Percentiles rank a stretch among this genome's conserved stretches.
Evolutionary conservation across 73 alveolate genomes (phyloP).

Genomic region (Breviolum minutum): DNA sequence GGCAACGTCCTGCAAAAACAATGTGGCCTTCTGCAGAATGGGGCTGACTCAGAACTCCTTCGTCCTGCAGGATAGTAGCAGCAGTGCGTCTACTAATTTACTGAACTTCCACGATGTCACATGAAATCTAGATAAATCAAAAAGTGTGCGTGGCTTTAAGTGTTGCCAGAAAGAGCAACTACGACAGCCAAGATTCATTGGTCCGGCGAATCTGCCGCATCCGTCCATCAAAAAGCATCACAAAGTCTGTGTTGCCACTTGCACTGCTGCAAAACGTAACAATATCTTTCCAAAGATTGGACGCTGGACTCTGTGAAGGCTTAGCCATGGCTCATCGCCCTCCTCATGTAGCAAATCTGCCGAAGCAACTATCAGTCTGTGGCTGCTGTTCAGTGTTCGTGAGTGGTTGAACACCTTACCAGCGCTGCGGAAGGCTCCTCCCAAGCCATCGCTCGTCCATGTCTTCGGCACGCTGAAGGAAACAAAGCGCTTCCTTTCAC

Average conservation of each 20-base stretch:
- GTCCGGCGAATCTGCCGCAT: slow-evolving; percentile 6
- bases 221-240: slow-evolving; percentile 46
- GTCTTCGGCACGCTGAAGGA: not conserved
- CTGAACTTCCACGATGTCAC: not conserved
- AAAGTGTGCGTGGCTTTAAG: not conserved
- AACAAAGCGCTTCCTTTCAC: not conserved
- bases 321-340: slow-evolving; percentile 13
- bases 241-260: slow-evolving; percentile 11
- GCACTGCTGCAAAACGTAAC: not conserved
- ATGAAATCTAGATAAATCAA: not conserved
- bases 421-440: not conserved
- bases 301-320: not conserved
- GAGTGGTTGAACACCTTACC: slow-evolving; percentile 6
- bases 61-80: not conserved
- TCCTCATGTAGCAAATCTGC: slow-evolving; percentile 21
- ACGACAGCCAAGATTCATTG: not conserved
- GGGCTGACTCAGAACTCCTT: not conserved
- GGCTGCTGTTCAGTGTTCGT: not conserved
- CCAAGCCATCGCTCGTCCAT: not conserved
- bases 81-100: not conserved
- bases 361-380: not conserved
- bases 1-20: slow-evolving; percentile 34
- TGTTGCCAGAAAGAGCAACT: not conserved
- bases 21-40: not conserved
- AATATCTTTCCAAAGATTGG: slow-evolving; percentile 14